Evolutionary conservation across 2,329 filamentous ascomycete genomes (phyloP).

Genomic region (Verticillium dahliae): DNA sequence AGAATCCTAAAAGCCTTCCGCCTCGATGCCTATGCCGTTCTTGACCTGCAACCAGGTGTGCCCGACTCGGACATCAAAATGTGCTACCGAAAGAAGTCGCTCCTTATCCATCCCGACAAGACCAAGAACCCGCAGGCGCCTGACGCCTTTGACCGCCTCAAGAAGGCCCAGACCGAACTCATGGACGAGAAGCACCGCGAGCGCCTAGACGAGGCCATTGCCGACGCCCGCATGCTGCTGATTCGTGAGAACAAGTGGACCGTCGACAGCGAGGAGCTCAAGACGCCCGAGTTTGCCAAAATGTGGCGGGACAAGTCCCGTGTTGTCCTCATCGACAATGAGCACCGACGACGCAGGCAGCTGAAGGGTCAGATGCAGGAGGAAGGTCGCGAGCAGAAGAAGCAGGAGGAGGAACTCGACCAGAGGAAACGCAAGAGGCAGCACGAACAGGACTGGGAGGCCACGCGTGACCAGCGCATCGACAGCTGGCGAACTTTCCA

Average conservation of each 20-base stretch:
- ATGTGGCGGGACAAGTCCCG: constrained; percentile 89
- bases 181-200: constrained; percentile 91
- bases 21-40: constrained; percentile 75
- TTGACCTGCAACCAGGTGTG: constrained; percentile 92
- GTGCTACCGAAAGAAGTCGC: constrained; percentile 93
- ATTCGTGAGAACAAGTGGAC: constrained; percentile 94
- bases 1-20: constrained; percentile 88
- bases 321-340: constrained; percentile 86
- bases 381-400: constrained; percentile 82
- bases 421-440: constrained; percentile 79
- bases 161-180: constrained; percentile 86
- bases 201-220: constrained; percentile 86
- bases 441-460: constrained; percentile 93
- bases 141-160: constrained; percentile 92
- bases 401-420: constrained; percentile 79
- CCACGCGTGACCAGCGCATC: constrained; percentile 83
- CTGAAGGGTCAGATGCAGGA: constrained; percentile 94
- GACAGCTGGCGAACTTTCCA: constrained; percentile 91
- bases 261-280: constrained; percentile 78
- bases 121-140: constrained; percentile 85
- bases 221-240: constrained; percentile 89
- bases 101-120: constrained; percentile 98
- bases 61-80: constrained; percentile 94
- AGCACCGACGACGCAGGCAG: constrained; percentile 76
- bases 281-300: constrained; percentile 73